Conservation (phyloP, 805 yeast genomes). For the Saturnispora zaruensis region DNA sequence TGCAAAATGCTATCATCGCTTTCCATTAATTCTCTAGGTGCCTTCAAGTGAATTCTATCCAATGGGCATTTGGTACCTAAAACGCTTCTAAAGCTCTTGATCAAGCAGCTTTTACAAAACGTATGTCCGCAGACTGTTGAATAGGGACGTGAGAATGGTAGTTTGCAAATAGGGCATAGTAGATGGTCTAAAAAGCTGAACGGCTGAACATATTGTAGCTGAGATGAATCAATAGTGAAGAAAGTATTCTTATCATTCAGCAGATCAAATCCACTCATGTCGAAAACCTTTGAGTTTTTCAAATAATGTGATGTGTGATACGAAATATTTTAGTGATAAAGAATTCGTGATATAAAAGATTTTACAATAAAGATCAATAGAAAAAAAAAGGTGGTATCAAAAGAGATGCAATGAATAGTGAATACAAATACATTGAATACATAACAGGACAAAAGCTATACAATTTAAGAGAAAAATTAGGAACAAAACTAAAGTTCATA, state of each 20-base stretch:
- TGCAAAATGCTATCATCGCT: not conserved
- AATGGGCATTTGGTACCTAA: slow-evolving; percentile 45
- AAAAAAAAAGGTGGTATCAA: not conserved
- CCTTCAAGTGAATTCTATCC: slow-evolving; percentile 43
- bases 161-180: slow-evolving; percentile 58
- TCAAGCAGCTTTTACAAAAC: slow-evolving; percentile 49
- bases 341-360: not conserved
- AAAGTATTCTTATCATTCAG: not conserved
- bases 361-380: not conserved
- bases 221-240: slow-evolving; percentile 19
- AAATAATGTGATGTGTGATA: no score
- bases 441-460: not conserved
- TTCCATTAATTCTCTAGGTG: slow-evolving; percentile 4
- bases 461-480: not conserved
- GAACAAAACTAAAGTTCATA: not conserved
- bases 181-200: slow-evolving; percentile 24
- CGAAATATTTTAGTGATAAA: not conserved
- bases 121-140: slow-evolving; percentile 64
- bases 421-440: not conserved
- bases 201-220: slow-evolving; percentile 19
- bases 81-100: slow-evolving; percentile 34
- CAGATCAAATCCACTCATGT: not conserved
- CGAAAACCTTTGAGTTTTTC: not conserved
- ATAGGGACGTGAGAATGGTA: slow-evolving; percentile 51
- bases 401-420: not conserved